A percentile compares a stretch with the other conserved stretches of the same genome.
phyloP scores from a whole-genome alignment of 805 yeast genomes.

The Sugiyamaella chiloensis region DNA sequence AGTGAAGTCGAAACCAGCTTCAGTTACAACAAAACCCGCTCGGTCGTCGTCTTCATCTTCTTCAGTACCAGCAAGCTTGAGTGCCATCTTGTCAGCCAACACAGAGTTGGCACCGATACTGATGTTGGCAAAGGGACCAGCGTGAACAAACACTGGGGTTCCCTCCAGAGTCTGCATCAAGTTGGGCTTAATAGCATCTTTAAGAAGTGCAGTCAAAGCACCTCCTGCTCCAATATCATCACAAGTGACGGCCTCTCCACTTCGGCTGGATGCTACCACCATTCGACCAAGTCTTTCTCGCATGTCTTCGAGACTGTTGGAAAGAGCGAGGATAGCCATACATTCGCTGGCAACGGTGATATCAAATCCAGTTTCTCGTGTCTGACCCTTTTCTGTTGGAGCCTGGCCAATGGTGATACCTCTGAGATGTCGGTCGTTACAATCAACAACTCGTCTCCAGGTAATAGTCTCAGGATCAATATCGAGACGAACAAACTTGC shows the following conservation, averaged over 20 bases:
- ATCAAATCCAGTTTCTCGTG: conserved; percentile 88
- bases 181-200: conserved; percentile 94
- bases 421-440: conserved; percentile 88
- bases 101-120: conserved; percentile 96
- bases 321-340: conserved; percentile 91
- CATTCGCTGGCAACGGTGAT: conserved; percentile 95
- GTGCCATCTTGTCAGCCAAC: conserved; percentile 87
- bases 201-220: conserved; percentile 88
- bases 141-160: conserved; percentile 97
- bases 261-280: conserved; percentile 76
- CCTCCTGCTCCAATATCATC: conserved; percentile 96
- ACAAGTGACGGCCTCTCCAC: conserved; percentile 83
- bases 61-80: conserved; percentile 78
- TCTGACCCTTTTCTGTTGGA: conserved; percentile 85
- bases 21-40: conserved; percentile 87
- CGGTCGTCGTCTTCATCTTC: conserved; percentile 38
- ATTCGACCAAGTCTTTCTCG: conserved; percentile 82
- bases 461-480: conserved; percentile 88
- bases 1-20: conserved; percentile 97
- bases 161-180: conserved; percentile 97
- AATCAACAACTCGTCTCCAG: conserved; percentile 90
- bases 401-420: conserved; percentile 89
- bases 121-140: conserved; percentile 97
- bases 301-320: conserved; percentile 76
- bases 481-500: conserved; percentile 74